phyloP scores from a whole-genome alignment of 805 yeast species.

The Candida maris region DNA sequence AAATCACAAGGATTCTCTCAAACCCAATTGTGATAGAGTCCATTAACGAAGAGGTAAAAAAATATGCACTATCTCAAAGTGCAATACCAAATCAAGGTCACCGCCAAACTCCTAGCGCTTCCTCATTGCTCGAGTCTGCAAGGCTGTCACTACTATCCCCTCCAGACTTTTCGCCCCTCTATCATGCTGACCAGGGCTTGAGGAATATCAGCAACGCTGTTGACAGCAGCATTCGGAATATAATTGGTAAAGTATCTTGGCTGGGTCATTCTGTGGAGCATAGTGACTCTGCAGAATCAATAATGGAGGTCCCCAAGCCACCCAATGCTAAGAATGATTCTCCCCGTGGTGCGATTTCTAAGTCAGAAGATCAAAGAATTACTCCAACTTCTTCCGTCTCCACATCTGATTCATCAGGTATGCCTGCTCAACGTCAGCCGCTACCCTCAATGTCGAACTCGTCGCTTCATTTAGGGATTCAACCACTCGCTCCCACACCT shows the following conservation, averaged over 20 bases:
- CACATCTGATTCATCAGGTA: constrained; percentile 16
- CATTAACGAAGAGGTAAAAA: constrained; percentile 24
- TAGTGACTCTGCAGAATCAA: constrained; percentile 12
- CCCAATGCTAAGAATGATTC: constrained; percentile 32
- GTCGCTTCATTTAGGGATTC: constrained; percentile 6
- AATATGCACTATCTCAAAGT: constrained; percentile 14
- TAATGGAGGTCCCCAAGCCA: constrained; percentile 23
- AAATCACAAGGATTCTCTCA: constrained; percentile 10
- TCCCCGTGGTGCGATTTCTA: constrained; percentile 11
- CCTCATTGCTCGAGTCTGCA: constrained; percentile 12
- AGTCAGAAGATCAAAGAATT: constrained; percentile 18
- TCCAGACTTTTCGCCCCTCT: constrained; percentile 25
- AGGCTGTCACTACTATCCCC: constrained; percentile 13
- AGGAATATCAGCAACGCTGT: constrained; percentile 33
- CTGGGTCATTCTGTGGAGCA: constrained; percentile 12
- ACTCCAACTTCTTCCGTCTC: constrained; percentile 32
- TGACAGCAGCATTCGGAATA: constrained; percentile 31
- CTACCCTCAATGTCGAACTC: constrained; percentile 8
- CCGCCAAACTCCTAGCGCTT: constrained; percentile 4
- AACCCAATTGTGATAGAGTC: constrained; percentile 25
- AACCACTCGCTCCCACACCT: constrained; percentile 4
- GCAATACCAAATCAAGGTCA: constrained; percentile 1
- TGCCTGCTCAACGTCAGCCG: constrained; percentile 4
- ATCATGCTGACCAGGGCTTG: constrained; percentile 35
- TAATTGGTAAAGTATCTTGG: constrained; percentile 34